These are phyloP conservation scores for Ophiostoma quercus DNA, from an alignment of 2,329 filamentous ascomycete species.

Conservation along the genomic window DNA sequence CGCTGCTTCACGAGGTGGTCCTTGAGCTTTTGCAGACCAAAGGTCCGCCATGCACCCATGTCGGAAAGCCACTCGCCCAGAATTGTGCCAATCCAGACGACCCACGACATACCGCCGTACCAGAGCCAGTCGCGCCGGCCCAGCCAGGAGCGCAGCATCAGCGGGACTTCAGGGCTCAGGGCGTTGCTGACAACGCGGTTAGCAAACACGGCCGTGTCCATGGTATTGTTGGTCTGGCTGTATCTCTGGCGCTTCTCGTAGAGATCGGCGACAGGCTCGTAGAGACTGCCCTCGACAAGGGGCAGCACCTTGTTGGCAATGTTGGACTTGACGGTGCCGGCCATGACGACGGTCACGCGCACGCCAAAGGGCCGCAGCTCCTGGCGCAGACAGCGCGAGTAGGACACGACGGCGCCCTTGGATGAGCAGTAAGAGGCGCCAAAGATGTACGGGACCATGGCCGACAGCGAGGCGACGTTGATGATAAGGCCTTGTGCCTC, in stretches of 20 bases:
- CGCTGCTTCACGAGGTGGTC: constrained; percentile 28
- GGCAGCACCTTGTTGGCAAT: constrained; percentile 40
- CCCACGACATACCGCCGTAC: constrained; percentile 35
- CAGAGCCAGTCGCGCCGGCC: constrained; percentile 43
- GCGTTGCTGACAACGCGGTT: constrained; percentile 40
- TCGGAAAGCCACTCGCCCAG: constrained; percentile 42
- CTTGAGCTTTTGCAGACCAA: constrained; percentile 35
- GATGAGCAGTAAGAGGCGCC: constrained; percentile 50
- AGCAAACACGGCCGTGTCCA: constrained; percentile 44
- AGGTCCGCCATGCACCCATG: constrained; percentile 33
- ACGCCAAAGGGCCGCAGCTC: constrained; percentile 52
- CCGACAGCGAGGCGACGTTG: constrained; percentile 51
- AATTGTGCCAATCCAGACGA: constrained; percentile 41
- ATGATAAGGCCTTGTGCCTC: constrained; percentile 47
- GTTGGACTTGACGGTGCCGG: constrained; percentile 49
- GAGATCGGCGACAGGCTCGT: constrained; percentile 42
- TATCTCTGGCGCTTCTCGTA: constrained; percentile 45
- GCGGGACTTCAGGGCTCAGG: constrained; percentile 36
- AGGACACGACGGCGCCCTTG: constrained; percentile 50
- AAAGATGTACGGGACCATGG: constrained; percentile 49
- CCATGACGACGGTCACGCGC: constrained; percentile 53
- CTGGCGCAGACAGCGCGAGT: constrained; percentile 49
- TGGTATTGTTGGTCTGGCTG: constrained; percentile 45
- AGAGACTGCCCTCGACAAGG: constrained; percentile 45
- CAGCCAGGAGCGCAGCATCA: constrained; percentile 35